A percentile compares a stretch with the other conserved stretches of the same genome.
phyloP scores from a whole-genome alignment of 345 rosid species.

The Sisymbrium altissimum region DNA sequence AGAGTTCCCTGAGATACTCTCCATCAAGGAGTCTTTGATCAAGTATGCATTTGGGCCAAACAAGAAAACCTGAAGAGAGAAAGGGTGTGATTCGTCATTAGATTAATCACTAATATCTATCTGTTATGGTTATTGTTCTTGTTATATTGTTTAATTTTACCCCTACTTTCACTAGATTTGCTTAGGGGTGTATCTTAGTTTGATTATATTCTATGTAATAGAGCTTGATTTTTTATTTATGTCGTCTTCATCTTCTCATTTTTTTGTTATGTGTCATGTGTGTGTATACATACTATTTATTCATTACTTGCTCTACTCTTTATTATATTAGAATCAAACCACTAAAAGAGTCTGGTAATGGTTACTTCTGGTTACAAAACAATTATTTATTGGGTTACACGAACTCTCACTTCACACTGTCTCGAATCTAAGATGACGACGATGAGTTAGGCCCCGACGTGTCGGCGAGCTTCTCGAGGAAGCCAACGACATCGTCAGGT shows the following conservation, averaged over 20 bases:
- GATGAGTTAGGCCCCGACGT: conserved; percentile 18
- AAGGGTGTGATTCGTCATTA: conserved; percentile 19
- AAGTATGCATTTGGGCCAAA: conserved; percentile 56
- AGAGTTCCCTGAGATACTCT: conserved; percentile 64
- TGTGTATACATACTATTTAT: neutral
- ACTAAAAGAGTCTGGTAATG: conserved; percentile 27
- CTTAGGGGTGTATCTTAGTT: conserved; percentile 16
- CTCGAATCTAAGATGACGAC: conserved; percentile 1
- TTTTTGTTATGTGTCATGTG: no score
- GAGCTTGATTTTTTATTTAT: neutral
- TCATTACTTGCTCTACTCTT: conserved; percentile 24
- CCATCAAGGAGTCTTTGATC: conserved; percentile 67
- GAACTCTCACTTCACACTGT: conserved; percentile 6
- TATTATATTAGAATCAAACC: conserved; percentile 28
- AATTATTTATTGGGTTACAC: conserved; percentile 23
- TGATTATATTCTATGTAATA: conserved; percentile 18
- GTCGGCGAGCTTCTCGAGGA: conserved; percentile 60
- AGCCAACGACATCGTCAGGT: conserved; percentile 76
- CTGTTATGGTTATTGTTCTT: conserved; percentile 11
- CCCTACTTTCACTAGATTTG: conserved; percentile 9
- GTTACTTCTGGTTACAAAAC: conserved; percentile 10
- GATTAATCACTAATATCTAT: conserved; percentile 14
- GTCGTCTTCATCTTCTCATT: neutral
- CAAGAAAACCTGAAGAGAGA: conserved; percentile 38
- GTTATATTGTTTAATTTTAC: conserved; percentile 1